These are phyloP conservation scores for Myotisia sp. DNA, from an alignment of 2,329 filamentous ascomycete species.

Conservation along the genomic window DNA sequence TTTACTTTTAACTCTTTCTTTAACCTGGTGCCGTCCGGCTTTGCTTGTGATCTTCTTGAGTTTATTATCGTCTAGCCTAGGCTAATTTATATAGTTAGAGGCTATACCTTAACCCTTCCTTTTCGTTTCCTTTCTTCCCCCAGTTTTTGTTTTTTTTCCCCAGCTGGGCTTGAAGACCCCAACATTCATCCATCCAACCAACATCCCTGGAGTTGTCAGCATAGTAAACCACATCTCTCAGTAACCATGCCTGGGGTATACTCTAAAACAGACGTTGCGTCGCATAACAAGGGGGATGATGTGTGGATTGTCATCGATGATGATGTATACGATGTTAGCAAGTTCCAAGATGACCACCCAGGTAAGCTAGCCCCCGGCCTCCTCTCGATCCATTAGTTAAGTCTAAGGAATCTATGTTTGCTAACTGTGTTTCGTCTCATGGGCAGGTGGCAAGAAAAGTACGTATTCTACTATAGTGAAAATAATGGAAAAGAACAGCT, in stretches of 20 bases:
- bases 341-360: slow-evolving; percentile 15
- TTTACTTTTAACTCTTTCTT: too few species aligned
- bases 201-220: too few species aligned
- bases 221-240: too few species aligned
- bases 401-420: neutral
- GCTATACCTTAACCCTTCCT: too few species aligned
- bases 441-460: slow-evolving; percentile 11
- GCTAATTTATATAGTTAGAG: too few species aligned
- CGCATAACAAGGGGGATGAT: slow-evolving; percentile 44
- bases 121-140: neutral
- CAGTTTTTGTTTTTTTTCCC: neutral
- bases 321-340: slow-evolving; percentile 13
- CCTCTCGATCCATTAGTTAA: too few species aligned
- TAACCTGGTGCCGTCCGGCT: too few species aligned
- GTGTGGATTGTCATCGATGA: slow-evolving; percentile 15
- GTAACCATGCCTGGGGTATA: slow-evolving; percentile 73
- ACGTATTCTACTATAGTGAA: slow-evolving; percentile 3
- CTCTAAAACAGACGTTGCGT: slow-evolving; percentile 68
- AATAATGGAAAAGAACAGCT: neutral
- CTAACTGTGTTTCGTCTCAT: slow-evolving; percentile 1
- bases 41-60: too few species aligned
- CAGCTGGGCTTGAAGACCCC: too few species aligned
- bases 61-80: too few species aligned
- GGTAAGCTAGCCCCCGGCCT: slow-evolving; percentile 5
- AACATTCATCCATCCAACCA: too few species aligned